phyloP scores from a whole-genome alignment of 305 asterid species.

The Euphrasia arctica region DNA sequence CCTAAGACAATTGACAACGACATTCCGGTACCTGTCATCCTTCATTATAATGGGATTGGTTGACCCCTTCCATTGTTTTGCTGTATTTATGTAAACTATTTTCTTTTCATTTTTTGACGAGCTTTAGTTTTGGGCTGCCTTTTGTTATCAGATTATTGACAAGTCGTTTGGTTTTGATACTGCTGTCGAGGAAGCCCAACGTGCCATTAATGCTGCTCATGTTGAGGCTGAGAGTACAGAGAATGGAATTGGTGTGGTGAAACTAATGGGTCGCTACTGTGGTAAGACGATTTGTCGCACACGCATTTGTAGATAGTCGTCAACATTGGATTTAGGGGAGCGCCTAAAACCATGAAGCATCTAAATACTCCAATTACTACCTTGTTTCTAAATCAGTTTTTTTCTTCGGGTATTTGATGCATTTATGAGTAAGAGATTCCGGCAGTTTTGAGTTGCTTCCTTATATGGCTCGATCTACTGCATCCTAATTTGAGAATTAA shows the following conservation, averaged over 20 bases:
- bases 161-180: slow-evolving; percentile 74
- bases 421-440: neutral
- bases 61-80: slow-evolving; percentile 9
- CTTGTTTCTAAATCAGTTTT: no score
- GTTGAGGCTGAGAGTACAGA: slow-evolving; percentile 72
- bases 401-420: neutral
- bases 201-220: slow-evolving; percentile 71
- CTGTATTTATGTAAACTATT: slow-evolving; percentile 7
- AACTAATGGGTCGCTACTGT: slow-evolving; percentile 64
- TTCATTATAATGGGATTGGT: slow-evolving; percentile 16
- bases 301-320: neutral
- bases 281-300: slow-evolving; percentile 37
- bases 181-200: slow-evolving; percentile 81
- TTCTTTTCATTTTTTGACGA: slow-evolving; percentile 24
- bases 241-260: slow-evolving; percentile 67
- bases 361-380: no score
- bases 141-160: slow-evolving; percentile 57
- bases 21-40: slow-evolving; percentile 61
- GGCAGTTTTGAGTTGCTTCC: neutral
- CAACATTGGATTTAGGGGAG: neutral
- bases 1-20: slow-evolving; percentile 97
- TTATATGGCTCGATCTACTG: slow-evolving; percentile 18
- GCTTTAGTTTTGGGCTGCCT: slow-evolving; percentile 22
- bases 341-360: no score
- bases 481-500: neutral